Percentiles rank a stretch among this genome's conserved stretches.
Conservation (phyloP, 2,329 filamentous ascomycete genomes). For the Eutypella sp. region DNA sequence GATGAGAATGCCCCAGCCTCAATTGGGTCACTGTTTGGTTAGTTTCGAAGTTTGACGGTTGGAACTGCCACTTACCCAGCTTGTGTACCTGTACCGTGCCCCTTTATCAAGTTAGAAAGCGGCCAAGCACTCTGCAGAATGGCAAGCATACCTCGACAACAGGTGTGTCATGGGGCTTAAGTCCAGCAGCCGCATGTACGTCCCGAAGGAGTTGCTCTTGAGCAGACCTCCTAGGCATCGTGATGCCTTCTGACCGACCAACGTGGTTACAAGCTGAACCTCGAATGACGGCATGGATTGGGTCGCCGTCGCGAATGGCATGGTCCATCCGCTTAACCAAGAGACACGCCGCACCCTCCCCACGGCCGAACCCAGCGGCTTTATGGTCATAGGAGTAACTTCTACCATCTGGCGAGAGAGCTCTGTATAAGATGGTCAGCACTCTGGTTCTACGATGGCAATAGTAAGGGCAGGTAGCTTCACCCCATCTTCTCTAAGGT, state of each 20-base stretch:
- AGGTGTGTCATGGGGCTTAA: slow-evolving; percentile 1
- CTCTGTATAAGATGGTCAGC: slow-evolving; percentile 2
- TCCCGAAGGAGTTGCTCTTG: slow-evolving; percentile 8
- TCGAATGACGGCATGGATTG: slow-evolving; percentile 8
- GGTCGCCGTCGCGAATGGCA: slow-evolving; percentile 5
- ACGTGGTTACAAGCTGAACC: slow-evolving; percentile 7
- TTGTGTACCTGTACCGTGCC: slow-evolving; percentile 7
- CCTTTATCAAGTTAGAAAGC: slow-evolving; percentile 2
- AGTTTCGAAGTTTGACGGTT: neutral
- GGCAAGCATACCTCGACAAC: slow-evolving; percentile 6
- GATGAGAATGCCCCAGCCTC: slow-evolving; percentile 17
- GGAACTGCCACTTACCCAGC: slow-evolving; percentile 1
- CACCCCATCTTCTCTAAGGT: slow-evolving; percentile 7
- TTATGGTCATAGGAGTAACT: slow-evolving; percentile 9
- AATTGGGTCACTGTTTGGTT: slow-evolving; percentile 10
- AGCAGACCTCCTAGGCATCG: slow-evolving; percentile 5
- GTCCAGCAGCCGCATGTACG: slow-evolving; percentile 4
- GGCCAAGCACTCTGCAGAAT: neutral
- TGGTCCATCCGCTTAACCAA: slow-evolving; percentile 6
- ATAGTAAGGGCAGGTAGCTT: neutral
- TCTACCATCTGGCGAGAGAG: slow-evolving; percentile 9
- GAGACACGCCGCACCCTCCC: slow-evolving; percentile 6
- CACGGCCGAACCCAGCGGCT: slow-evolving; percentile 8
- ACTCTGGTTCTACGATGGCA: neutral
- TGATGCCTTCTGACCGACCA: slow-evolving; percentile 9